Conservation (phyloP, 805 yeast genomes). For the Saturnispora dispora region DNA sequence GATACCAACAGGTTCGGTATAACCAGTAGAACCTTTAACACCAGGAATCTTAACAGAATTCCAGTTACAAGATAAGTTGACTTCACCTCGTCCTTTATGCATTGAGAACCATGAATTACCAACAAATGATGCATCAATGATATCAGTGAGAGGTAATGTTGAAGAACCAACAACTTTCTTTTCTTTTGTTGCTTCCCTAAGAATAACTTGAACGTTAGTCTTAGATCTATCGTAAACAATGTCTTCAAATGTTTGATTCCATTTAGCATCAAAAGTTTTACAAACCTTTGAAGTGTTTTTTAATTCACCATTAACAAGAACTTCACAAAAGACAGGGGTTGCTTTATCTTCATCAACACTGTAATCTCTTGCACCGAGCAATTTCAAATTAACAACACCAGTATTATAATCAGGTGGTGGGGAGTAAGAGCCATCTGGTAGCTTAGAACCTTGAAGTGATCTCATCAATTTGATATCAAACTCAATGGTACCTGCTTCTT, state of each 20-base stretch:
- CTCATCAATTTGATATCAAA: constrained; percentile 74
- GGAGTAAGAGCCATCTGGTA: constrained; percentile 72
- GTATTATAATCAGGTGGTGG: constrained; percentile 91
- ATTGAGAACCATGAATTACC: constrained; percentile 74
- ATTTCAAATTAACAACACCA: constrained; percentile 71
- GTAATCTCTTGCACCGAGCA: constrained; percentile 54
- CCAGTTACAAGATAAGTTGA: constrained; percentile 66
- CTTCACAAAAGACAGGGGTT: constrained; percentile 58
- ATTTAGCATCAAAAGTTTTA: constrained; percentile 59
- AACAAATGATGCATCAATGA: constrained; percentile 70
- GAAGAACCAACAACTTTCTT: constrained; percentile 51
- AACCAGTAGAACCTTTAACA: constrained; percentile 66
- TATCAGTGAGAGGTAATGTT: constrained; percentile 47
- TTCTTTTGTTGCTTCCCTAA: constrained; percentile 55
- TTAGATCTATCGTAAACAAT: constrained; percentile 61
- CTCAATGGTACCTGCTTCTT: constrained; percentile 64
- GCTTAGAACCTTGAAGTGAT: constrained; percentile 49
- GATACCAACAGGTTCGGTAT: constrained; percentile 92
- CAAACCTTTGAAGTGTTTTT: constrained; percentile 48
- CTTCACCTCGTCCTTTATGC: constrained; percentile 60
- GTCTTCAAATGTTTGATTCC: constrained; percentile 51
- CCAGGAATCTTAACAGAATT: constrained; percentile 71
- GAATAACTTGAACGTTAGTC: constrained; percentile 54
- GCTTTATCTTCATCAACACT: constrained; percentile 34
- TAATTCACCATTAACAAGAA: constrained; percentile 54